Base-by-base conservation (phyloP, 2,329 filamentous ascomycete genomes). In the Ceratocystis huliohia region DNA sequence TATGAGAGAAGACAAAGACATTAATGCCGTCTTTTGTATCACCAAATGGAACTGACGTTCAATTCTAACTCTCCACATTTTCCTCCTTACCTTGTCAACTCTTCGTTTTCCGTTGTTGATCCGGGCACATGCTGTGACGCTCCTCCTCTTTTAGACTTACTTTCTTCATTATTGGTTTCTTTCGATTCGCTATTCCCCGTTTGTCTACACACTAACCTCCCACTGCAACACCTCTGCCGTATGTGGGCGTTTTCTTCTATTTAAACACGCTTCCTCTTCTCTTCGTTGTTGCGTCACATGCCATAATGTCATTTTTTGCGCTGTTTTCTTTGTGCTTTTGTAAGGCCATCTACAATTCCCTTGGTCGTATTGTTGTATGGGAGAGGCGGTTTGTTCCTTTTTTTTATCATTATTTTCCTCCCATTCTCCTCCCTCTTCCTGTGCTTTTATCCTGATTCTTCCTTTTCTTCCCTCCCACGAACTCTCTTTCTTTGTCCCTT, bases 231-330 rank as follows among this genome's bases (percentile, higher is more conserved):
- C 53, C 28, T 30, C 25, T 33, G 28, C 53, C 10, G 10, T 4
- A 41, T 13, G 8, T 59, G 53, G 28, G 28, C 6, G 8, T 33
- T 30, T 41, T 37, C 2, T n/a, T 15, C 13, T 56, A 13, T 59
- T 59, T 20, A 59, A 33, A 59, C 53, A 33, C 53, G 10, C 53
- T 30, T 59, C 17, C 53, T 33, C 53, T 59, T 59, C 53, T 37
- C 28, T 62, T 62, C 37, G 41, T 62, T 62, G 33, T 15, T 62
- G 53, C 53, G 53, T 59, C 53, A 59, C 53, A 59, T 33, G 53
- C n/a, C 5, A 33, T 15, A 50, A 22, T 5, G 22, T 37, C 5
- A 22, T 13, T 53, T 61, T 62, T 30, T 65, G 45, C 33, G n/a
- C 25, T 22, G 22, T 10, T 22, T 57, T 30, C 53, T 57, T 17